phyloP scores from a whole-genome alignment of 164 flowering plant species.

The Vitis labrusca region DNA sequence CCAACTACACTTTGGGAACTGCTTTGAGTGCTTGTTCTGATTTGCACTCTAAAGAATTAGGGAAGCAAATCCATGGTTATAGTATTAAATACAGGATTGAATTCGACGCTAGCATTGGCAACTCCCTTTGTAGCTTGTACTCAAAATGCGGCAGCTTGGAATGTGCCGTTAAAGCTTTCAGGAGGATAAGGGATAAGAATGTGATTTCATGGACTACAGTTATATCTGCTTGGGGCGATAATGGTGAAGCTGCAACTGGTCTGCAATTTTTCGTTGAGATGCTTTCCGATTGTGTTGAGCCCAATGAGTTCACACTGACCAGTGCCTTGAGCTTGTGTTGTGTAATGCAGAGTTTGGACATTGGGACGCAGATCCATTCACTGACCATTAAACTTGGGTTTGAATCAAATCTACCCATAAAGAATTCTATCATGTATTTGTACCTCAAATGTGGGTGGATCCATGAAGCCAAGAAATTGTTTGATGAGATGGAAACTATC shows the following conservation, averaged over 20 bases:
- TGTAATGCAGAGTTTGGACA: conserved; percentile 32
- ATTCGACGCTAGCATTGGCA: conserved; percentile 58
- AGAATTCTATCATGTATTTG: conserved; percentile 70
- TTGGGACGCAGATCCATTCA: conserved; percentile 71
- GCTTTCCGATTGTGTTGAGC: conserved; percentile 36
- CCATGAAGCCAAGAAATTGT: conserved; percentile 53
- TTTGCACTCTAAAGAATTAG: conserved; percentile 36
- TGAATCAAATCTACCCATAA: conserved; percentile 38
- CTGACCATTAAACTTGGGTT: conserved; percentile 58
- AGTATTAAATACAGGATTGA: conserved; percentile 55
- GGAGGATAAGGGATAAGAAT: conserved; percentile 54
- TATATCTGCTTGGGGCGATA: conserved; percentile 67
- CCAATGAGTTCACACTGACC: conserved; percentile 59
- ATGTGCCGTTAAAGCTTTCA: conserved; percentile 55
- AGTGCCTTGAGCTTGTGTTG: conserved; percentile 74
- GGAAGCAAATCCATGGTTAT: conserved; percentile 71
- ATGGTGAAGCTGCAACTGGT: conserved; percentile 51
- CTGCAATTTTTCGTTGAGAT: conserved; percentile 44
- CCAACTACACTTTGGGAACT: conserved; percentile 61
- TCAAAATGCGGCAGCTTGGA: conserved; percentile 55
- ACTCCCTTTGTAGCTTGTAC: conserved; percentile 70
- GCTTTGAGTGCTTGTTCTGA: conserved; percentile 66
- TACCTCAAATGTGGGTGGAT: conserved; percentile 67
- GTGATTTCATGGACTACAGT: conserved; percentile 84
- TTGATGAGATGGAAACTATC: conserved; percentile 44